Conservation (phyloP, 441 rosid genomes). For the Brassica balearica region DNA sequence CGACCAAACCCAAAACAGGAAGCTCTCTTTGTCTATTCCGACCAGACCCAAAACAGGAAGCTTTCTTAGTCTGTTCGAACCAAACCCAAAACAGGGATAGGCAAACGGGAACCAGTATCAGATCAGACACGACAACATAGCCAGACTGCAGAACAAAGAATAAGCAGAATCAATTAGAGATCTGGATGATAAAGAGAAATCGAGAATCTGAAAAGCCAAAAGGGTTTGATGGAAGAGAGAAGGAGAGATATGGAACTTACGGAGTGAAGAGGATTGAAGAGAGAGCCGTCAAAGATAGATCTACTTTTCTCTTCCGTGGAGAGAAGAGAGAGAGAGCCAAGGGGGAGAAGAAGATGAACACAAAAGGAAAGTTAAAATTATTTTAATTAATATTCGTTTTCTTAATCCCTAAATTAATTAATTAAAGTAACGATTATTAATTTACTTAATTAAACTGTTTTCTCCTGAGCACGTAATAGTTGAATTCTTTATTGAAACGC, state of each 20-base stretch:
- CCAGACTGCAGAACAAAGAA: not conserved
- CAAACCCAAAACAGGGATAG: not conserved
- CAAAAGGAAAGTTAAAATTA: not conserved
- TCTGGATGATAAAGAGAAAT: not conserved
- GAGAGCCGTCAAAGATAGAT: conserved; percentile 8
- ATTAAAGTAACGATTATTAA: not conserved
- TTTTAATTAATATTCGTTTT: conserved; percentile 1
- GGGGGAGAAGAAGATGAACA: not conserved
- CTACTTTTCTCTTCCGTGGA: conserved; percentile 1
- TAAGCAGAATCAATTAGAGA: not conserved
- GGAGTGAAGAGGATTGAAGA: conserved; percentile 12
- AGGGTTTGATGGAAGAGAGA: not conserved
- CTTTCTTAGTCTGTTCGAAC: not conserved
- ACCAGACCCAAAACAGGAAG: not conserved
- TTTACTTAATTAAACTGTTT: conserved; percentile 1
- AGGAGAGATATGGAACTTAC: conserved; percentile 8
- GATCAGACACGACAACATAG: not conserved
- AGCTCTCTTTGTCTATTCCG: not conserved
- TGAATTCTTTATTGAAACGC: not conserved
- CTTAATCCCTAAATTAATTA: not conserved
- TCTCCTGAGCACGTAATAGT: conserved; percentile 1
- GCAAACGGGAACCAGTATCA: conserved; percentile 4
- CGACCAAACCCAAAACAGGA: conserved; percentile 3
- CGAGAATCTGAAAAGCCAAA: not conserved
- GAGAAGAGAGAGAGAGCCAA: conserved; percentile 4